Conservation (phyloP, 371 early-diverging fungal species). For the Mortierella sp. region DNA sequence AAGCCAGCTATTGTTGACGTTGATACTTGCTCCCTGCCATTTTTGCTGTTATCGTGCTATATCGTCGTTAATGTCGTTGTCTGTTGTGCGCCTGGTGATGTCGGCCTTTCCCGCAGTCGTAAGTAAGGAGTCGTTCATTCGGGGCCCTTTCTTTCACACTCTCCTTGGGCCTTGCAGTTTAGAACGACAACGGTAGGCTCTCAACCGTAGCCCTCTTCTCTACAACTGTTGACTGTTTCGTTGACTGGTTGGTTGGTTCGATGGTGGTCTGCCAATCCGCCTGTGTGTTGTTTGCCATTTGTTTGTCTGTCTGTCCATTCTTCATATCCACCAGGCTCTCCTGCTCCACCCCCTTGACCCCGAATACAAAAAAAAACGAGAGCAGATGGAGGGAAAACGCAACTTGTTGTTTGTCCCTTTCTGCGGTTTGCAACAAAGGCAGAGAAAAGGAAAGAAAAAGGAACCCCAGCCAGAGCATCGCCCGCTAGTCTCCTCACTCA, state of each 20-base stretch:
- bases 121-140: not conserved
- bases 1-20: not conserved
- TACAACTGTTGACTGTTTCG: not conserved
- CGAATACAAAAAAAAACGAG: constrained; percentile 1
- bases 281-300: not conserved
- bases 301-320: not conserved
- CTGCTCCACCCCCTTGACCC: not conserved
- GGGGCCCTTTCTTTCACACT: not conserved
- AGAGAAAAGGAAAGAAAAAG: not conserved
- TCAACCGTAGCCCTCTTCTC: not conserved
- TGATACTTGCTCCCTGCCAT: not conserved
- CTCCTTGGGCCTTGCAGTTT: not conserved
- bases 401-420: not conserved
- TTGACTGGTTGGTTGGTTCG: not conserved
- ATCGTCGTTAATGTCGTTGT: not conserved
- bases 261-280: not conserved
- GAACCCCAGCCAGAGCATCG: not conserved
- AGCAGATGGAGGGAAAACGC: not conserved
- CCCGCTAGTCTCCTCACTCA: not conserved
- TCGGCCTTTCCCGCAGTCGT: not conserved
- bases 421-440: not conserved
- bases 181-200: not conserved
- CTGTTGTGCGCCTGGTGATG: not conserved
- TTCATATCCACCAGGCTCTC: constrained; percentile 8
- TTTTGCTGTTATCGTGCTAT: not conserved